phyloP scores from a whole-genome alignment of 768 basidiomycete genomes.

The Boletus huronensis region DNA sequence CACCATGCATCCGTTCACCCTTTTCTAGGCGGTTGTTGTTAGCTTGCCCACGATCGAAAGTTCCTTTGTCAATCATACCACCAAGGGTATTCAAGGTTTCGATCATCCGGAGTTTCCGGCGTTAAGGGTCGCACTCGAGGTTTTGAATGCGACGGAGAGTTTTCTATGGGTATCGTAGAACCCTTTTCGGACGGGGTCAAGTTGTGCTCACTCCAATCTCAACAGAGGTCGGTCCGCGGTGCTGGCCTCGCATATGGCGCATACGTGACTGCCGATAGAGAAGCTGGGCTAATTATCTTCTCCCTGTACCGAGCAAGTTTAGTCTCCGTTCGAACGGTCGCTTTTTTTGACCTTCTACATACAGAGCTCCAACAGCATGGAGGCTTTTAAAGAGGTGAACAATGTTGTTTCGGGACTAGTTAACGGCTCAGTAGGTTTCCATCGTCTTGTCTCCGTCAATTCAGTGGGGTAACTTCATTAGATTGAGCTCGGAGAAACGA shows the following conservation, averaged over 20 bases:
- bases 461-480: constrained; percentile 29
- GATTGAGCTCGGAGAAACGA: constrained; percentile 77
- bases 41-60: constrained; percentile 94
- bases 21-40: constrained; percentile 70
- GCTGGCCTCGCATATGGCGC: constrained; percentile 96
- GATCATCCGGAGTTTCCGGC: constrained; percentile 80
- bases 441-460: neutral
- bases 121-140: constrained; percentile 79
- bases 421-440: constrained; percentile 66
- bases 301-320: constrained; percentile 69
- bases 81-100: constrained; percentile 78
- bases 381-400: constrained; percentile 77
- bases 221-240: constrained; percentile 83
- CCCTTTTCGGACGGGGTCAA: neutral
- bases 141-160: constrained; percentile 90
- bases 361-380: constrained; percentile 76
- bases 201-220: constrained; percentile 7
- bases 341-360: constrained; percentile 8
- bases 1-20: neutral
- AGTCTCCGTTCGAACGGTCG: neutral
- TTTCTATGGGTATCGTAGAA: constrained; percentile 75
- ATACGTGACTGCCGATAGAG: constrained; percentile 66
- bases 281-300: constrained; percentile 75
- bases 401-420: constrained; percentile 76
- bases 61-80: constrained; percentile 74